These are phyloP conservation scores for Penicillium malachiteum DNA, from an alignment of 495 filamentous ascomycete genomes.

Conservation along the genomic window DNA sequence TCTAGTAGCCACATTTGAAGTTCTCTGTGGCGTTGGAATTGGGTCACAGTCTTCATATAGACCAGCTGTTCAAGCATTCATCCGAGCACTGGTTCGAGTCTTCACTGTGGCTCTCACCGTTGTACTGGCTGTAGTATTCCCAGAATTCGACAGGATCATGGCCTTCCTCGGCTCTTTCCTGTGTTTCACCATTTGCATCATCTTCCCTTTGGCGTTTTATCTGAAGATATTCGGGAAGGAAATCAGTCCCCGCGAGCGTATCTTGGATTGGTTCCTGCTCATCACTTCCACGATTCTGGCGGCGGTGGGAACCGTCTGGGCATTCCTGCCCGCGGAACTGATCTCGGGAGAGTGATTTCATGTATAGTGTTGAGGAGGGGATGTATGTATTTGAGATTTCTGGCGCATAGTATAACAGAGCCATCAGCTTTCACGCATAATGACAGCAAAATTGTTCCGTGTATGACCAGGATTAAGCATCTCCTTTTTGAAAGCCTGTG, in stretches of 20 bases:
- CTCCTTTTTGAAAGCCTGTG: constrained; percentile 60
- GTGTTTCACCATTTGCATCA: constrained; percentile 93
- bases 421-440: constrained; percentile 43
- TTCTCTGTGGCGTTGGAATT: constrained; percentile 66
- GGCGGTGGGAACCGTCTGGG: constrained; percentile 77
- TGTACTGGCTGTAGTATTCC: constrained; percentile 73
- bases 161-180: constrained; percentile 86
- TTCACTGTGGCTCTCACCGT: constrained; percentile 59
- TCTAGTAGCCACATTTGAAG: constrained; percentile 80
- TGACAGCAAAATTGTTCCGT: constrained; percentile 88
- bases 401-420: background rate
- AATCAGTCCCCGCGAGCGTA: constrained; percentile 62
- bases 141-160: constrained; percentile 92
- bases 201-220: constrained; percentile 84
- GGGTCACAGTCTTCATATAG: constrained; percentile 33
- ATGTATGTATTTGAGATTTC: background rate
- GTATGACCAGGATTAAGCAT: constrained; percentile 69
- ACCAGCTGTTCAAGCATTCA: constrained; percentile 55
- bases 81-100: constrained; percentile 61
- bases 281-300: constrained; percentile 66
- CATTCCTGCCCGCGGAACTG: constrained; percentile 74
- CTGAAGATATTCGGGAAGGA: constrained; percentile 88
- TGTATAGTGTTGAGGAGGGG: background rate
- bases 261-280: constrained; percentile 69
- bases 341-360: constrained; percentile 27